A percentile compares a stretch with the other conserved stretches of the same genome.
Conservation (phyloP, 2,329 filamentous ascomycete species). For the Pseudocercospora fuligena region DNA sequence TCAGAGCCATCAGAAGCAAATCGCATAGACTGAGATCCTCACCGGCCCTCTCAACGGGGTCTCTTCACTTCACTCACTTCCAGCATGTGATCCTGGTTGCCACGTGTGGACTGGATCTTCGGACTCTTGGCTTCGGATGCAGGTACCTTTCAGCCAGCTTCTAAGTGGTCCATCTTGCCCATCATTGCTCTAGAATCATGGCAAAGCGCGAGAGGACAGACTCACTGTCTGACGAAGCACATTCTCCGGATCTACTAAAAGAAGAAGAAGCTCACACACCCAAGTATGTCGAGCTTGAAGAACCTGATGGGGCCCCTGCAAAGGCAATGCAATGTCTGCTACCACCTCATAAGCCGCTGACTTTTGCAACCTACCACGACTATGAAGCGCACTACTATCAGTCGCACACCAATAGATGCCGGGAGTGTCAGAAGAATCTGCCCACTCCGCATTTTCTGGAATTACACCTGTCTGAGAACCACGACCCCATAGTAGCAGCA, state of each 20-base stretch:
- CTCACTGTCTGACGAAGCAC: conserved; percentile 46
- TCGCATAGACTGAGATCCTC: neutral
- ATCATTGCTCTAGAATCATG: conserved; percentile 10
- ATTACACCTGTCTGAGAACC: conserved; percentile 88
- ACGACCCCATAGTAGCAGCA: conserved; percentile 78
- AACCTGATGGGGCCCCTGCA: conserved; percentile 33
- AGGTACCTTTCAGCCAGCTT: neutral
- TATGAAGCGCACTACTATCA: conserved; percentile 88
- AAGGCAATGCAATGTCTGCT: conserved; percentile 77
- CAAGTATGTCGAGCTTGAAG: conserved; percentile 63
- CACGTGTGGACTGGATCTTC: neutral
- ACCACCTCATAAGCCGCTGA: conserved; percentile 75
- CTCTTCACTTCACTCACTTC: conserved; percentile 2
- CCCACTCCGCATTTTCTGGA: conserved; percentile 79
- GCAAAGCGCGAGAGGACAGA: conserved; percentile 19
- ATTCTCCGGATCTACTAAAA: conserved; percentile 36
- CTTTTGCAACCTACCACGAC: conserved; percentile 75
- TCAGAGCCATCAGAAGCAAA: neutral
- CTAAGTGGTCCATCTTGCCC: too few species aligned
- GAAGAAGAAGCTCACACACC: conserved; percentile 31
- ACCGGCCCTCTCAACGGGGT: neutral
- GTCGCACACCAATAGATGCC: conserved; percentile 81
- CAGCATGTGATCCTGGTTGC: conserved; percentile 7
- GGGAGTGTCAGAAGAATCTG: conserved; percentile 84
- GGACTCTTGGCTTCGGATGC: neutral